phyloP scores from a whole-genome alignment of 148 eudicot genomes.

The Dysphania ambrosioides region DNA sequence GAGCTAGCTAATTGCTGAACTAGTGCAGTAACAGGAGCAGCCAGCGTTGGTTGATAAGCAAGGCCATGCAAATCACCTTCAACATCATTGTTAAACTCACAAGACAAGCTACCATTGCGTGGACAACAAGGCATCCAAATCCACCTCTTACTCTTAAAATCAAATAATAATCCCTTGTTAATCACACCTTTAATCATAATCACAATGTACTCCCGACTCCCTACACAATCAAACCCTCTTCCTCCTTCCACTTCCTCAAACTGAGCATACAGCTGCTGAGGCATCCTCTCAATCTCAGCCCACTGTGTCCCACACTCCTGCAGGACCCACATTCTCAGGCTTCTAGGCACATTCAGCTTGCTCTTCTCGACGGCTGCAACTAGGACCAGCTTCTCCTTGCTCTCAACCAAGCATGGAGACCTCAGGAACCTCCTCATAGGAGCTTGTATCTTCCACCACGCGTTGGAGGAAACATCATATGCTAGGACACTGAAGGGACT shows the following conservation, averaged over 20 bases:
- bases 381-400: constrained; percentile 44
- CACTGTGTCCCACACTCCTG: constrained; percentile 65
- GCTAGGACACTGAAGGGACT: constrained; percentile 69
- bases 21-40: constrained; percentile 67
- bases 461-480: constrained; percentile 45
- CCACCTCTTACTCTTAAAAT: constrained; percentile 61
- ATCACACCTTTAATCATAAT: constrained; percentile 42
- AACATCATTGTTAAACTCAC: background rate
- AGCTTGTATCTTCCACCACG: constrained; percentile 85
- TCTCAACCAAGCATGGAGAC: constrained; percentile 67
- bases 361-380: constrained; percentile 87
- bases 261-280: constrained; percentile 66
- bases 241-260: constrained; percentile 64
- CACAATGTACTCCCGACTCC: constrained; percentile 66
- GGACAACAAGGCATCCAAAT: constrained; percentile 74
- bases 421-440: constrained; percentile 86
- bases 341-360: constrained; percentile 80
- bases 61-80: constrained; percentile 67
- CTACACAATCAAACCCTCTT: constrained; percentile 71
- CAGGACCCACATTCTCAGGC: constrained; percentile 71
- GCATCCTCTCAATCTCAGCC: constrained; percentile 95
- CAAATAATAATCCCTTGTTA: constrained; percentile 64
- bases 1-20: constrained; percentile 55
- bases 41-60: constrained; percentile 76
- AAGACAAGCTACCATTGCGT: background rate